phyloP scores from a whole-genome alignment of 2,329 filamentous ascomycete species.

The Acephala macrosclerotiorum region DNA sequence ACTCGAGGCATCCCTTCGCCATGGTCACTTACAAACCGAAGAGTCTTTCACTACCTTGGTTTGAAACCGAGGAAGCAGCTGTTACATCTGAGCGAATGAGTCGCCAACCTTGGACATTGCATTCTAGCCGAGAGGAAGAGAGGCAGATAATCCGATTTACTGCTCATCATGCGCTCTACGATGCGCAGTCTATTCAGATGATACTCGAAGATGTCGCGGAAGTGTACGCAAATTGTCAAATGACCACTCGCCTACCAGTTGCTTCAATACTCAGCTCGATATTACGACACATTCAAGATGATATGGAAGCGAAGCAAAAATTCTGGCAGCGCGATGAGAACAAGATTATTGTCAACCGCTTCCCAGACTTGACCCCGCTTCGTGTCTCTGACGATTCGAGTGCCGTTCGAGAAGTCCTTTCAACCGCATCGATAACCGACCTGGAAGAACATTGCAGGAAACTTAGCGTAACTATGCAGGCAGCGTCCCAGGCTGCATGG shows the following conservation, averaged over 20 bases:
- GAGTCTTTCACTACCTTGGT: conserved; percentile 49
- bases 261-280: conserved; percentile 53
- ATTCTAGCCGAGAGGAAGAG: conserved; percentile 17
- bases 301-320: conserved; percentile 45
- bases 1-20: conserved; percentile 68
- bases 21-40: conserved; percentile 70
- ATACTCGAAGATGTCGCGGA: conserved; percentile 67
- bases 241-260: conserved; percentile 45
- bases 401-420: conserved; percentile 48
- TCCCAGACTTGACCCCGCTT: conserved; percentile 78
- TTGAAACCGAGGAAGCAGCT: conserved; percentile 30
- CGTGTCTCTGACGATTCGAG: conserved; percentile 44
- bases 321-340: conserved; percentile 71
- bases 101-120: conserved; percentile 40
- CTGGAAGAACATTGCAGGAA: conserved; percentile 64
- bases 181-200: conserved; percentile 74
- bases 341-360: conserved; percentile 67
- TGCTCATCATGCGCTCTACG: conserved; percentile 82
- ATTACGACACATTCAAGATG: conserved; percentile 46
- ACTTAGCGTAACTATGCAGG: conserved; percentile 76
- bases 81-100: conserved; percentile 24
- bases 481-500: conserved; percentile 81
- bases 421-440: conserved; percentile 48
- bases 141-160: conserved; percentile 36
- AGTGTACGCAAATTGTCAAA: conserved; percentile 45